Evolutionary conservation across 345 rosid species (phyloP).

Genomic region (Aquilaria sinensis): DNA sequence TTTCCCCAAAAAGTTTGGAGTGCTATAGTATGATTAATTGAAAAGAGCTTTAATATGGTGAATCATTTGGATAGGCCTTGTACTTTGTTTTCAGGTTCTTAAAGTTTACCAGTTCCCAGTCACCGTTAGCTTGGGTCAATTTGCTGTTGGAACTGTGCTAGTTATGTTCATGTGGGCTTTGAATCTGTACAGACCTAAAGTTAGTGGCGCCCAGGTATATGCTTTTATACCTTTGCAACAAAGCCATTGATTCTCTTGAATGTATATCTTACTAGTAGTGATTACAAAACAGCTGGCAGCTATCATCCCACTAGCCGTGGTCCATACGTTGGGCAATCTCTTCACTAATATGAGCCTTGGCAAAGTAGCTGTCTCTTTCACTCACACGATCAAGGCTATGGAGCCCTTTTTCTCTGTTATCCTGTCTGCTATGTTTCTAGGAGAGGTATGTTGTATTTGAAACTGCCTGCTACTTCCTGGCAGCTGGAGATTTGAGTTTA

Average conservation of each 20-base stretch:
- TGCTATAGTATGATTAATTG: not conserved
- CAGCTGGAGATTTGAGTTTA: not conserved
- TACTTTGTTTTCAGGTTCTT: slow-evolving; percentile 55
- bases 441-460: slow-evolving; percentile 49
- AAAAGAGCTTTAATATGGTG: not conserved
- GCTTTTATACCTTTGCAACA: not conserved
- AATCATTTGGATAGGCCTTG: not conserved
- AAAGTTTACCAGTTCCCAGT: slow-evolving; percentile 72
- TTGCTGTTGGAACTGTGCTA: slow-evolving; percentile 78
- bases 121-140: slow-evolving; percentile 62
- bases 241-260: slow-evolving; percentile 1
- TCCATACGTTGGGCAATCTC: slow-evolving; percentile 83
- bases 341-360: slow-evolving; percentile 99
- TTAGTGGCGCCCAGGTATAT: slow-evolving; percentile 57
- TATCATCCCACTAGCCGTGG: slow-evolving; percentile 82
- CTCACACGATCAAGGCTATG: slow-evolving; percentile 98
- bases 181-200: slow-evolving; percentile 72
- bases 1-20: not conserved
- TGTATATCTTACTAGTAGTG: slow-evolving; percentile 6
- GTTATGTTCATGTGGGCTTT: slow-evolving; percentile 74
- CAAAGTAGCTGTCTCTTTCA: slow-evolving; percentile 97
- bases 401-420: slow-evolving; percentile 99
- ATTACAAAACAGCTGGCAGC: slow-evolving; percentile 56
- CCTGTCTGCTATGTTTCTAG: slow-evolving; percentile 90
- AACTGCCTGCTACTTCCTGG: no score